Percentiles rank a stretch among this genome's conserved stretches.
These are phyloP conservation scores for Bondarzewia mesenterica DNA, from an alignment of 1,284 basidiomycete species.

Conservation along the genomic window DNA sequence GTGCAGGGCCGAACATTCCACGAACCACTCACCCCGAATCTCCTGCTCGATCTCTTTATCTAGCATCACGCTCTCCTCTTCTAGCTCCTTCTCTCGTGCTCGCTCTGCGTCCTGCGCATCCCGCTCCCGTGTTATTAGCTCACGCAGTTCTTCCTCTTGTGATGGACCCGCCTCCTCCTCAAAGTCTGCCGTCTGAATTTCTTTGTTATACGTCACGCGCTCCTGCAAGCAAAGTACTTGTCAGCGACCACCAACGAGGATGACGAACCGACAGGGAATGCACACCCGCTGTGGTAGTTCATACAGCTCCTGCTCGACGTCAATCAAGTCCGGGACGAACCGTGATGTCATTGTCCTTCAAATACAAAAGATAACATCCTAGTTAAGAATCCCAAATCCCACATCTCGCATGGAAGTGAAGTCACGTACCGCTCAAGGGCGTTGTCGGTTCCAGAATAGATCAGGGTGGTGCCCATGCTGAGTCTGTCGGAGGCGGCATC, in stretches of 20 bases:
- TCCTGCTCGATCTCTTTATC: conserved; percentile 80
- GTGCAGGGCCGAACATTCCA: conserved; percentile 1
- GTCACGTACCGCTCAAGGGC: conserved; percentile 53
- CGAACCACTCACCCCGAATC: conserved; percentile 49
- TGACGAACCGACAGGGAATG: background rate
- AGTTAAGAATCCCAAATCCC: conserved; percentile 3
- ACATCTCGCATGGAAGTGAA: background rate
- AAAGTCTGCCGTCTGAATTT: conserved; percentile 79
- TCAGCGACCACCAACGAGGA: background rate
- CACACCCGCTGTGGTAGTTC: conserved; percentile 81
- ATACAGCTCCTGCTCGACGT: conserved; percentile 82
- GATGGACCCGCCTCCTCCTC: conserved; percentile 40
- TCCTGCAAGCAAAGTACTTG: conserved; percentile 37
- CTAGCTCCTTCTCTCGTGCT: conserved; percentile 71
- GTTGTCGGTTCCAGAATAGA: conserved; percentile 50
- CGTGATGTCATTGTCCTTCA: conserved; percentile 55
- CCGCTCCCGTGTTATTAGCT: conserved; percentile 59
- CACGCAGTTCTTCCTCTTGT: too few species aligned
- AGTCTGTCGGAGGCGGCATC: conserved; percentile 47
- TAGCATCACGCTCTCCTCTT: conserved; percentile 71
- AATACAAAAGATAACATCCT: background rate
- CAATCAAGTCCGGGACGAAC: conserved; percentile 67
- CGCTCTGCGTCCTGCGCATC: conserved; percentile 58
- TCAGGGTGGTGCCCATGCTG: conserved; percentile 37
- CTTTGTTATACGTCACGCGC: conserved; percentile 90